A percentile compares a stretch with the other conserved stretches of the same genome.
Evolutionary conservation across 805 yeast genomes (phyloP).

Genomic region (Suhomyces xylopsoci): DNA sequence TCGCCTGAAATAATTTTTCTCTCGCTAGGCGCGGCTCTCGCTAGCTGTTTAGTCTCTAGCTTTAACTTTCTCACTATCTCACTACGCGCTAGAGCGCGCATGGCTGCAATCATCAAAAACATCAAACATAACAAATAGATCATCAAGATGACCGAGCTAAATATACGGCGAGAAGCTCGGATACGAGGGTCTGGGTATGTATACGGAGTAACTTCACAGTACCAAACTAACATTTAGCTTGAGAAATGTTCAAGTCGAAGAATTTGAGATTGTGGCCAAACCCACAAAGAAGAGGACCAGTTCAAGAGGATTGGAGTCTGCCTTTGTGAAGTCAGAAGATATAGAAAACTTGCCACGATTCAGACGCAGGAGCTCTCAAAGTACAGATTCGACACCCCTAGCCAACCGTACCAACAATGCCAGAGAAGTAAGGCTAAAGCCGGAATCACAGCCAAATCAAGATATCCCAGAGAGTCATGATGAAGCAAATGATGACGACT

Average conservation of each 20-base stretch:
- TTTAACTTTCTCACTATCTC: background rate
- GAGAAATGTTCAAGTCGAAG: slow-evolving; percentile 15
- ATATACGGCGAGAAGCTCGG: slow-evolving; percentile 28
- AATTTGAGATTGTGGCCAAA: slow-evolving; percentile 13
- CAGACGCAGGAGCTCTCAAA: slow-evolving; percentile 5
- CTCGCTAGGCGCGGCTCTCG: background rate
- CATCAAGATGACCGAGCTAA: slow-evolving; percentile 9
- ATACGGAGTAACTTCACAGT: background rate
- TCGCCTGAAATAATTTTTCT: background rate
- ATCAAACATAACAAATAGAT: background rate
- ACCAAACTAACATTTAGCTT: slow-evolving; percentile 16
- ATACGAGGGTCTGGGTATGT: slow-evolving; percentile 45
- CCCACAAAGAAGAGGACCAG: slow-evolving; percentile 5
- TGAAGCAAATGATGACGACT: background rate
- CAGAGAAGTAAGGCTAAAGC: background rate
- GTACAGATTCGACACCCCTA: background rate
- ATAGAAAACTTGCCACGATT: slow-evolving; percentile 16
- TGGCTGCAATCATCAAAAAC: background rate
- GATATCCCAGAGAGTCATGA: background rate
- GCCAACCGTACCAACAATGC: background rate
- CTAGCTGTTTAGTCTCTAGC: background rate
- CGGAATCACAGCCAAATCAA: background rate
- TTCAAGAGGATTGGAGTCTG: slow-evolving; percentile 22
- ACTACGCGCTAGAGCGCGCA: background rate
- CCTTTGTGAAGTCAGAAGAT: slow-evolving; percentile 20